These are phyloP conservation scores for Trichoderma arundinaceum DNA, from an alignment of 2,329 filamentous ascomycete genomes.

Conservation along the genomic window DNA sequence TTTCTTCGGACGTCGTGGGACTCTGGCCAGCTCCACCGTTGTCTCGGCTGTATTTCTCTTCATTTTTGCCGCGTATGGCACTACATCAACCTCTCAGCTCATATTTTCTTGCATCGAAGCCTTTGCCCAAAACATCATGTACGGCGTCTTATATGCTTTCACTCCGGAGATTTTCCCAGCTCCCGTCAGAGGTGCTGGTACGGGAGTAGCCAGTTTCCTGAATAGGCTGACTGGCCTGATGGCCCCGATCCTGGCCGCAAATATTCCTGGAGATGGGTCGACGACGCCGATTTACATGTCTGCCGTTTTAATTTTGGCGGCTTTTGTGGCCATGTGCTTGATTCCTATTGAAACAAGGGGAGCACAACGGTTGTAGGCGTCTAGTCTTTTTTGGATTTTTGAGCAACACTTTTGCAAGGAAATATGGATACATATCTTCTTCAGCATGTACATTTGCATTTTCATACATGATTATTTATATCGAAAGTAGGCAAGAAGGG, in stretches of 20 bases:
- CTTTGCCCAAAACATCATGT: conserved; percentile 78
- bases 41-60: conserved; percentile 73
- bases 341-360: conserved; percentile 69
- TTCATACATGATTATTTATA: background rate
- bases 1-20: conserved; percentile 71
- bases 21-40: conserved; percentile 70
- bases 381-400: conserved; percentile 6
- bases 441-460: background rate
- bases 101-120: conserved; percentile 71
- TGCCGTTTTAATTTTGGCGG: conserved; percentile 60
- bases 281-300: conserved; percentile 64
- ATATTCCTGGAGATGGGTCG: conserved; percentile 61
- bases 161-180: conserved; percentile 79
- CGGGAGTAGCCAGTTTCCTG: conserved; percentile 72
- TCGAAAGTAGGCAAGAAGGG: background rate
- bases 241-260: conserved; percentile 71
- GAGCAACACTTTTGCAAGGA: background rate
- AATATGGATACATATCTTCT: background rate
- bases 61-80: conserved; percentile 66
- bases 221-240: conserved; percentile 71
- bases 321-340: conserved; percentile 64
- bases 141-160: conserved; percentile 77
- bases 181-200: conserved; percentile 72
- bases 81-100: conserved; percentile 63
- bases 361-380: conserved; percentile 57